Percentiles rank a stretch among this genome's conserved stretches.
These are phyloP conservation scores for Starmerella floris DNA, from an alignment of 805 yeast species.

Conservation along the genomic window DNA sequence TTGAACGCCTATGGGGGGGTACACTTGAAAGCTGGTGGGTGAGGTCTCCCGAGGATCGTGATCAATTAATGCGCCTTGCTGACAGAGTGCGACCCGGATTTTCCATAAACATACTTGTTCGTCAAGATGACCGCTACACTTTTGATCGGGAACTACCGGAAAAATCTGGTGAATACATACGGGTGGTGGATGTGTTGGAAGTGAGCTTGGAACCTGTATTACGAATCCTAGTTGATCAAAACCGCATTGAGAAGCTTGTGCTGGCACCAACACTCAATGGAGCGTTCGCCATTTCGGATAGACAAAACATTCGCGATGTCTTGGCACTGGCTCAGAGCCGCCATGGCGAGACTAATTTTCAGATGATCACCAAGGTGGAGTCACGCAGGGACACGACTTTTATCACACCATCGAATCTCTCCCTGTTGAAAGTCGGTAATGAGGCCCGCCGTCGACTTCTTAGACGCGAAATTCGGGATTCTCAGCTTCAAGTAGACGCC, in stretches of 20 bases:
- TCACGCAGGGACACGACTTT: neutral
- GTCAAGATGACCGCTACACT: slow-evolving; percentile 46
- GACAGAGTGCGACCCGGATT: slow-evolving; percentile 12
- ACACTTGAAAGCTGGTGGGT: slow-evolving; percentile 56
- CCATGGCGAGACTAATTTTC: neutral
- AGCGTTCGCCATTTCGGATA: neutral
- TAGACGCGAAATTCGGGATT: neutral
- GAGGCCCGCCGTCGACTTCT: neutral
- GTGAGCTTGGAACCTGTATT: slow-evolving; percentile 13
- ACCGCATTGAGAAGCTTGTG: slow-evolving; percentile 9
- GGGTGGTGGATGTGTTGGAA: slow-evolving; percentile 57
- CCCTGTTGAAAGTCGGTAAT: neutral
- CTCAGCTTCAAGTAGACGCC: neutral
- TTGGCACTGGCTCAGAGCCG: neutral
- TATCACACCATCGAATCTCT: neutral
- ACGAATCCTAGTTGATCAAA: slow-evolving; percentile 25
- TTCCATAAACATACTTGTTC: slow-evolving; percentile 35
- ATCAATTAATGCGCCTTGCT: slow-evolving; percentile 20
- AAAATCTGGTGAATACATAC: slow-evolving; percentile 26
- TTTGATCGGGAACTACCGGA: slow-evolving; percentile 37
- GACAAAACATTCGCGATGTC: neutral
- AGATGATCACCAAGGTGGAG: neutral
- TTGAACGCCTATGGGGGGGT: slow-evolving; percentile 43
- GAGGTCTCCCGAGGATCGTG: slow-evolving; percentile 46
- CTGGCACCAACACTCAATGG: neutral